Percentiles rank a stretch among this genome's conserved stretches.
phyloP scores from a whole-genome alignment of 805 yeast genomes.

The Brettanomyces nanus region DNA sequence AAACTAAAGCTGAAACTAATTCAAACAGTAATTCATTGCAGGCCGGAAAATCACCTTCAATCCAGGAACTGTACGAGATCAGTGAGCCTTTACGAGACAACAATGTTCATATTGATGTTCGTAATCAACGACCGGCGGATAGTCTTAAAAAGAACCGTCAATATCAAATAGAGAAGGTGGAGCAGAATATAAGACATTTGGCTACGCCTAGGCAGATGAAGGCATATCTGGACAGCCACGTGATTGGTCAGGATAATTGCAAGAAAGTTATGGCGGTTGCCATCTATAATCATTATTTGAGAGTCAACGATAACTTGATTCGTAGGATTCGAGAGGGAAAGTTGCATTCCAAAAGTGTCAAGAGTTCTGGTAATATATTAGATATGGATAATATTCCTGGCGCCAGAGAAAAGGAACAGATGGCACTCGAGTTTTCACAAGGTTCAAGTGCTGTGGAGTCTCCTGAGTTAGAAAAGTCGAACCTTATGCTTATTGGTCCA shows the following conservation, averaged over 20 bases:
- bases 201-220: constrained; percentile 43
- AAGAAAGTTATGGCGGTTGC: constrained; percentile 55
- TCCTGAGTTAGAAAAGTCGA: constrained; percentile 47
- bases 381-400: background rate
- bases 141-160: constrained; percentile 3
- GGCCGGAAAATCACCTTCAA: constrained; percentile 7
- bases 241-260: constrained; percentile 48
- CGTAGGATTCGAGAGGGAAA: constrained; percentile 7
- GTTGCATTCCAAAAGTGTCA: background rate
- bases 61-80: constrained; percentile 11
- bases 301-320: constrained; percentile 32
- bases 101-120: constrained; percentile 9
- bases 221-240: constrained; percentile 38
- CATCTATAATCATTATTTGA: constrained; percentile 48
- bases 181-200: constrained; percentile 15
- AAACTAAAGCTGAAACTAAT: too few species aligned
- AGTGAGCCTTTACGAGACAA: constrained; percentile 11
- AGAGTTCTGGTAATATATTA: background rate
- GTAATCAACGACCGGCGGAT: background rate
- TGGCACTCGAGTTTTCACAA: constrained; percentile 2
- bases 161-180: constrained; percentile 7
- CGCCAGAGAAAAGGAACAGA: background rate
- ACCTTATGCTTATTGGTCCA: constrained; percentile 49
- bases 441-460: constrained; percentile 18
- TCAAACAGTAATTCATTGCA: background rate